Base-by-base conservation (phyloP, 495 filamentous ascomycete species). In the Talaromyces ruber region DNA sequence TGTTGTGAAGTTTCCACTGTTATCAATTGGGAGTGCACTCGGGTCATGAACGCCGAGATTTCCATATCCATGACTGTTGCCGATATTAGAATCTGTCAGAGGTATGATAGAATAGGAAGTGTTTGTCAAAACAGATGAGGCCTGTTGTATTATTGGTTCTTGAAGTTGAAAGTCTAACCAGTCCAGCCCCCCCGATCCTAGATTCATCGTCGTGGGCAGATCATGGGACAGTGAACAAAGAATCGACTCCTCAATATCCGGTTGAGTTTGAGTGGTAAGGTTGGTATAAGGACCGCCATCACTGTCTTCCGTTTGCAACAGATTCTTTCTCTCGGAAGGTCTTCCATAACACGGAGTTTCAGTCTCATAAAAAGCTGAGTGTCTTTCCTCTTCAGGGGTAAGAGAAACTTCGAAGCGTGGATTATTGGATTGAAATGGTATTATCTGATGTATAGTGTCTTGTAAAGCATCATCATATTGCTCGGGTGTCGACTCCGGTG, bases 111-210 rank as follows among this genome's bases (percentile, higher is more conserved):
- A 22, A 51, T 24, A 9, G n/a, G 45, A 1, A 12, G 45, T 51
- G 45, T 16, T 22, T 51, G 45, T 51, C 16, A 51, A 2, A 51
- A 51, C 1, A 7, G 51, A 28, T 54, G 12, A 6, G 14, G 26
- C 51, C 9, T 45, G 34, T 29, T 43, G 58, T 30, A 39, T 18
- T 58, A 39, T 39, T 25, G 55, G 55, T 39, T 59, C 58, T 50
- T 59, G 58, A 25, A 59, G 58, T 9, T 59, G 30, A 45, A 59
- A 43, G 16, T 59, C 58, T 29, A 59, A 45, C 58, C 58, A 59
- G 39, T 59, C 58, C 18, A 59, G 22, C 4, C 58, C 58, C 26
- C 58, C 58, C 12, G 22, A 59, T 18, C 58, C 58, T 22, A 59
- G 58, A 43, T 54, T 54, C 51, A 54, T 54, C 0, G 51, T 29